A percentile compares a stretch with the other conserved stretches of the same genome.
phyloP scores from a whole-genome alignment of 1,284 basidiomycete species.

The Mycosarcoma mackinlayi region DNA sequence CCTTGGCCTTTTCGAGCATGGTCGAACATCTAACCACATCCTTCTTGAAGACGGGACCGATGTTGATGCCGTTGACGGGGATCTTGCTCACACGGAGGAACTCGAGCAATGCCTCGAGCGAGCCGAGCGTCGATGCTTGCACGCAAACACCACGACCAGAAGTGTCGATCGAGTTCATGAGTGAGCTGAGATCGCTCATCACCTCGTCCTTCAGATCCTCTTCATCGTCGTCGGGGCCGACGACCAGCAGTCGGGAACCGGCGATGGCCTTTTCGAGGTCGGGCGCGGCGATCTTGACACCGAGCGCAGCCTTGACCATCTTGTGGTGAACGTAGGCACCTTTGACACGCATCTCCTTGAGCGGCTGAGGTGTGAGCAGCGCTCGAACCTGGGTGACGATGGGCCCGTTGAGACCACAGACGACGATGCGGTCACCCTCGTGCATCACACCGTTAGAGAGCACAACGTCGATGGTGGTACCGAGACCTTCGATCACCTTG shows the following conservation, averaged over 20 bases:
- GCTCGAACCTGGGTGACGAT: constrained; percentile 96
- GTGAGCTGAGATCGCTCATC: constrained; percentile 92
- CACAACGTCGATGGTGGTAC: constrained; percentile 97
- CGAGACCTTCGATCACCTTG: constrained; percentile 97
- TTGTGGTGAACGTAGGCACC: constrained; percentile 98
- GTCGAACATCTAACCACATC: constrained; percentile 92
- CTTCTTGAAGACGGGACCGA: constrained; percentile 96
- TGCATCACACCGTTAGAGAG: constrained; percentile 92
- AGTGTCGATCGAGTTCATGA: constrained; percentile 92
- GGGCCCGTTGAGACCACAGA: constrained; percentile 97
- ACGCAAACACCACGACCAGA: constrained; percentile 96
- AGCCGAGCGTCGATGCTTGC: constrained; percentile 96
- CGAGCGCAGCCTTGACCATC: constrained; percentile 95
- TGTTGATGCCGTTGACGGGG: constrained; percentile 87
- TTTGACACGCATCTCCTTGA: constrained; percentile 97
- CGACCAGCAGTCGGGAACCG: constrained; percentile 90
- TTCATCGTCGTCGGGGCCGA: constrained; percentile 93
- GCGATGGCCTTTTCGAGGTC: constrained; percentile 99
- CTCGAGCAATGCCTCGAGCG: constrained; percentile 94
- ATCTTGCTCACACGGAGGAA: constrained; percentile 97
- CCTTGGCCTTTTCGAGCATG: constrained; percentile 96
- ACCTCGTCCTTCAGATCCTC: constrained; percentile 93
- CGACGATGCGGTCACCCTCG: constrained; percentile 94
- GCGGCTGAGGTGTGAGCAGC: constrained; percentile 92
- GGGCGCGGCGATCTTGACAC: constrained; percentile 94